phyloP scores from a whole-genome alignment of 805 yeast genomes.

The Saturnispora hagleri region DNA sequence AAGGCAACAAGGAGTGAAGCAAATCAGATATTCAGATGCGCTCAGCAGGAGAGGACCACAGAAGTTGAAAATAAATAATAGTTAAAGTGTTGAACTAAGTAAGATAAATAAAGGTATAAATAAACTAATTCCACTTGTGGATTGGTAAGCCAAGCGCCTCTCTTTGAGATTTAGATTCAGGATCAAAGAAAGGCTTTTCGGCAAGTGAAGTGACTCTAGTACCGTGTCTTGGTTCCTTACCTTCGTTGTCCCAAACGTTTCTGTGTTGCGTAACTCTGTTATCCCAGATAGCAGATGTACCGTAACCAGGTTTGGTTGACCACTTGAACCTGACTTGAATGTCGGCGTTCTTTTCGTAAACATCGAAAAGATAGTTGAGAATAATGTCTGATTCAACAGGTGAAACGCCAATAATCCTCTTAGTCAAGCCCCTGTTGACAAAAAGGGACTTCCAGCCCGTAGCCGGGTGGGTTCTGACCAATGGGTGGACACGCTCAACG shows the following conservation, averaged over 20 bases:
- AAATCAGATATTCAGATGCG: background rate
- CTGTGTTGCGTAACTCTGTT: conserved; percentile 38
- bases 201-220: conserved; percentile 47
- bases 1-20: no score
- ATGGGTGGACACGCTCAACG: conserved; percentile 49
- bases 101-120: background rate
- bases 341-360: conserved; percentile 44
- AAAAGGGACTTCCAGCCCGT: conserved; percentile 53
- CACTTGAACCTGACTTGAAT: conserved; percentile 47
- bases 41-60: background rate
- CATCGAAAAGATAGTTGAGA: conserved; percentile 36
- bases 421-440: conserved; percentile 43
- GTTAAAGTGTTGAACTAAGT: background rate
- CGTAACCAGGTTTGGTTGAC: conserved; percentile 31
- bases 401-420: conserved; percentile 42
- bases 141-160: conserved; percentile 9
- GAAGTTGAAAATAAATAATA: background rate
- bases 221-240: conserved; percentile 39
- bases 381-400: conserved; percentile 42
- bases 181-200: conserved; percentile 44
- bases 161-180: conserved; percentile 21
- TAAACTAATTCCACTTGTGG: conserved; percentile 1
- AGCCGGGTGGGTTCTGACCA: conserved; percentile 56
- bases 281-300: conserved; percentile 43
- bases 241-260: conserved; percentile 36